A percentile compares a stretch with the other conserved stretches of the same genome.
These are phyloP conservation scores for Skeletonema grethae DNA, from an alignment of 108 stramenopile genomes.

Conservation along the genomic window DNA sequence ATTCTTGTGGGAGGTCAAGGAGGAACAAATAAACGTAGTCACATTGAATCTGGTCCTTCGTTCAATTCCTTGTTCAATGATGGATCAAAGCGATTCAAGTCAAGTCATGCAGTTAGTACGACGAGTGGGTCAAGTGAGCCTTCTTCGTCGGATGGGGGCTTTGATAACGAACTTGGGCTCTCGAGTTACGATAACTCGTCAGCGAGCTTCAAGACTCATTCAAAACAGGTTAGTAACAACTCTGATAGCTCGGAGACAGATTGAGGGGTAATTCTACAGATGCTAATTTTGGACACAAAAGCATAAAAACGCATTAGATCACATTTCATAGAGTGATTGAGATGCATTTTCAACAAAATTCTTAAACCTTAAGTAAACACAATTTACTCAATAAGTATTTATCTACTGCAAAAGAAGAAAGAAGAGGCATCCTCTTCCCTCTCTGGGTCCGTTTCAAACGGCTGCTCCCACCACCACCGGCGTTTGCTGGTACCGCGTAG, in stretches of 20 bases:
- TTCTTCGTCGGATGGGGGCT: slow-evolving; percentile 6
- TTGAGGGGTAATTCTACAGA: neutral
- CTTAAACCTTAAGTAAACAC: too few species aligned
- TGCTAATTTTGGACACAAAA: neutral
- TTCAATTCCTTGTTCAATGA: neutral
- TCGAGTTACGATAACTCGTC: neutral
- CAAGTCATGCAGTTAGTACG: slow-evolving; percentile 10
- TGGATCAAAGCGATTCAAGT: slow-evolving; percentile 7
- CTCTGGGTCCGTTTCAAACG: too few species aligned
- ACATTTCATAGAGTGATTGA: too few species aligned
- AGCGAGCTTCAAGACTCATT: too few species aligned
- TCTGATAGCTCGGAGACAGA: slow-evolving; percentile 2
- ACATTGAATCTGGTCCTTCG: neutral
- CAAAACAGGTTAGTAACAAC: neutral
- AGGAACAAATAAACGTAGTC: neutral
- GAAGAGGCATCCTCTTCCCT: too few species aligned
- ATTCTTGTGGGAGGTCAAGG: neutral
- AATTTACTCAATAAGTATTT: too few species aligned
- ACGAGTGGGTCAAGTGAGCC: neutral
- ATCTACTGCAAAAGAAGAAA: too few species aligned
- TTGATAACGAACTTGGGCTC: slow-evolving; percentile 4
- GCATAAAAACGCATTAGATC: neutral
- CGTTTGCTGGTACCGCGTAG: too few species aligned
- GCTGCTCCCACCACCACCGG: too few species aligned
- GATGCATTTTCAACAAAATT: too few species aligned